These are phyloP conservation scores for Cyclanthera cordifolia DNA, from an alignment of 306 rosid genomes.

Conservation along the genomic window DNA sequence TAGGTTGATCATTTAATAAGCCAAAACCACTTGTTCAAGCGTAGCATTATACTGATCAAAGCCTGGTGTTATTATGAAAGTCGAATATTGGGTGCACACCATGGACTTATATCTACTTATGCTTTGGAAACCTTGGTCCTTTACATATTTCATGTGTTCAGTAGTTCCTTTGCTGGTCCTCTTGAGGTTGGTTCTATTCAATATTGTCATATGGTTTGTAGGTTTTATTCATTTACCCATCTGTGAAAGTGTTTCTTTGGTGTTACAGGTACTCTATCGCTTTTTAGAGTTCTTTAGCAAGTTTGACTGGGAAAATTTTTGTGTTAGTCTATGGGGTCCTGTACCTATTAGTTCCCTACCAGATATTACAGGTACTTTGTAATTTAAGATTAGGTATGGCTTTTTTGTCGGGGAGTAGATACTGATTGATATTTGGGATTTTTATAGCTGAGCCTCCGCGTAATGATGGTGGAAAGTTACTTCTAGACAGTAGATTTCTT, in stretches of 20 bases:
- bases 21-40: conserved; percentile 88
- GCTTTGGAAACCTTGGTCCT: conserved; percentile 98
- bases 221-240: conserved; percentile 14
- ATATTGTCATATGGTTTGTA: conserved; percentile 4
- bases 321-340: conserved; percentile 96
- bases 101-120: conserved; percentile 95
- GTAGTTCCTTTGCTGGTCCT: conserved; percentile 91
- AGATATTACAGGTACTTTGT: conserved; percentile 68
- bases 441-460: conserved; percentile 89
- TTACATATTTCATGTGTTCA: conserved; percentile 90
- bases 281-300: conserved; percentile 93
- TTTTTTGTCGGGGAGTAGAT: background rate
- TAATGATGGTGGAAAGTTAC: conserved; percentile 81
- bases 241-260: conserved; percentile 17
- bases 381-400: background rate
- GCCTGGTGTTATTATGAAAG: conserved; percentile 99
- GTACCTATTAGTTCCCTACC: conserved; percentile 85
- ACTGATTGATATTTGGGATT: conserved; percentile 14
- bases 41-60: conserved; percentile 89
- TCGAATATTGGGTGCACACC: conserved; percentile 97
- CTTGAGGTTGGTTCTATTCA: conserved; percentile 59
- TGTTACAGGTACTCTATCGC: conserved; percentile 71
- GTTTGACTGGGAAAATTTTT: conserved; percentile 97
- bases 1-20: conserved; percentile 86
- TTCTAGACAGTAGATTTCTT: conserved; percentile 67